phyloP scores from a whole-genome alignment of 306 rosid genomes.

The Macrotyloma uniflorum region DNA sequence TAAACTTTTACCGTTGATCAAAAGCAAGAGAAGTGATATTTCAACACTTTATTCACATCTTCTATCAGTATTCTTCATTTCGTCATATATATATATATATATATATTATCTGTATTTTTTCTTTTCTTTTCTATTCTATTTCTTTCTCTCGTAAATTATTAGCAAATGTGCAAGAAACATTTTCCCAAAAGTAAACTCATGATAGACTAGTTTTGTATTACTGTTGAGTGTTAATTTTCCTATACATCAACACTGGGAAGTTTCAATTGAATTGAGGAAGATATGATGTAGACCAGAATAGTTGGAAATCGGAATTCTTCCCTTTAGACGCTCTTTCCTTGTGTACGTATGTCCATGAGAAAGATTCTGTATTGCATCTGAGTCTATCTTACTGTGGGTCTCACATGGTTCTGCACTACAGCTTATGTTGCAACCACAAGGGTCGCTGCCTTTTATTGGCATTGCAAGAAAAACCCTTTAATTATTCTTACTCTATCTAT shows the following conservation, averaged over 20 bases:
- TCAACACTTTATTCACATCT: not conserved
- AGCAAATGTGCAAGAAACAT: not conserved
- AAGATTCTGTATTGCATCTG: constrained; percentile 37
- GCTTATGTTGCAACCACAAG: constrained; percentile 42
- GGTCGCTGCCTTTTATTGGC: constrained; percentile 30
- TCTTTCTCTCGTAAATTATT: not conserved
- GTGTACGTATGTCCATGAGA: constrained; percentile 22
- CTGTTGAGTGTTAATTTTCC: constrained; percentile 19
- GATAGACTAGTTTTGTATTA: constrained; percentile 12
- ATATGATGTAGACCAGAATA: constrained; percentile 18
- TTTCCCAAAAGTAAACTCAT: not conserved
- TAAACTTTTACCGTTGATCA: not conserved
- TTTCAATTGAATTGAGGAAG: not conserved
- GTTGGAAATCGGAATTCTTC: constrained; percentile 25
- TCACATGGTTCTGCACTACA: constrained; percentile 41
- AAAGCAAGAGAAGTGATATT: not conserved
- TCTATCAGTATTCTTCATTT: not conserved
- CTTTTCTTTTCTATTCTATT: not conserved
- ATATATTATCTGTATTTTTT: no score
- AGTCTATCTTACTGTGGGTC: constrained; percentile 39
- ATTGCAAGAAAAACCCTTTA: constrained; percentile 26
- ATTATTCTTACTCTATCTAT: constrained; percentile 33
- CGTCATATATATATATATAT: not conserved
- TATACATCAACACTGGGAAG: not conserved
- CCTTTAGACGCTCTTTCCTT: constrained; percentile 24